These are phyloP conservation scores for Forsythia viridissima DNA, from an alignment of 257 asterid species.

Conservation along the genomic window DNA sequence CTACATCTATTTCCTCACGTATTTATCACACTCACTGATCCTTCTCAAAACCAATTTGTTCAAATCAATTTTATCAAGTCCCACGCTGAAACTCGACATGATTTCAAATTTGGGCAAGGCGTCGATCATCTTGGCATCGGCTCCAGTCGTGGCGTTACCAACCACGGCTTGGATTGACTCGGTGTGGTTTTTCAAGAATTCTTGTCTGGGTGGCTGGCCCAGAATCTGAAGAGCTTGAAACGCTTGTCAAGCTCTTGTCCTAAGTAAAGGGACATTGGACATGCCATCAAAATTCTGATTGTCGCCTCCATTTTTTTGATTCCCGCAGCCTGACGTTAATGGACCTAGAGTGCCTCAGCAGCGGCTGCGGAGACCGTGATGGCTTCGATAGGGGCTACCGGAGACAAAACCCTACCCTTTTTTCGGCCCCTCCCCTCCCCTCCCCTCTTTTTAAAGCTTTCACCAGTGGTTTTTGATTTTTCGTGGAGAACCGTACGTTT, in stretches of 20 bases:
- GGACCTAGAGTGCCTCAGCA: no score
- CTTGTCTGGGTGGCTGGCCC: slow-evolving; percentile 43
- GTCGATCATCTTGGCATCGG: slow-evolving; percentile 58
- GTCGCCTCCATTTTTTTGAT: slow-evolving; percentile 55
- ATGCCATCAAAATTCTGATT: slow-evolving; percentile 55
- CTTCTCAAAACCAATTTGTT: slow-evolving; percentile 52
- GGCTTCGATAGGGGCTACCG: no score
- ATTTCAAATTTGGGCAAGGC: slow-evolving; percentile 65
- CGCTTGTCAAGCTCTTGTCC: slow-evolving; percentile 63
- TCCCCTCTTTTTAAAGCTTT: no score
- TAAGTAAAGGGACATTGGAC: slow-evolving; percentile 59
- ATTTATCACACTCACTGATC: slow-evolving; percentile 49
- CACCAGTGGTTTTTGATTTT: no score
- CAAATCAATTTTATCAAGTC: slow-evolving; percentile 75
- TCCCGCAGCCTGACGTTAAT: no score
- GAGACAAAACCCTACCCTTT: no score
- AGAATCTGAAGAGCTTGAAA: slow-evolving; percentile 58
- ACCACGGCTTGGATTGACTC: slow-evolving; percentile 59
- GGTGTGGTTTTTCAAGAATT: slow-evolving; percentile 34
- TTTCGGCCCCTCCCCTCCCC: no score
- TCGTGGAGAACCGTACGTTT: no score
- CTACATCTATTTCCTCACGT: slow-evolving; percentile 54
- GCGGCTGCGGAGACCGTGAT: no score
- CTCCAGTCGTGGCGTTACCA: slow-evolving; percentile 53
- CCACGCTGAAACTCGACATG: slow-evolving; percentile 71